phyloP scores from a whole-genome alignment of 83 land plant species.

The Diphasiastrum complanatum region DNA sequence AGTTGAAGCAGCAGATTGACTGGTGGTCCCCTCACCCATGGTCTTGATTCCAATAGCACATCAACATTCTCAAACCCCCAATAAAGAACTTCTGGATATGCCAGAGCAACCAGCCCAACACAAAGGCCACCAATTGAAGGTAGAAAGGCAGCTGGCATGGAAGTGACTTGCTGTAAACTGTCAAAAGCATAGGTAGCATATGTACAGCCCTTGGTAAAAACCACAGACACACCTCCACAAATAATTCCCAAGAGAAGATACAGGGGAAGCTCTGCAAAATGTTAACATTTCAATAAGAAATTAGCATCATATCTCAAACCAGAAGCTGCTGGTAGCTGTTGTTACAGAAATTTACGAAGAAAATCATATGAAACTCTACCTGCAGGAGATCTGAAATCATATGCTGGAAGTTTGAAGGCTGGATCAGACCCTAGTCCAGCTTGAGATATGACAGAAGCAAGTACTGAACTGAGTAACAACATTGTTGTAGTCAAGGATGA shows the following conservation, averaged over 20 bases:
- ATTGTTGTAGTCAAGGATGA: conserved; percentile 76
- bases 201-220: conserved; percentile 58
- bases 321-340: too few species aligned
- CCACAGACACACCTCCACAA: conserved; percentile 75
- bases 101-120: conserved; percentile 78
- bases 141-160: conserved; percentile 47
- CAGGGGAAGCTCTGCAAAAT: conserved; percentile 84
- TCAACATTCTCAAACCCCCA: conserved; percentile 99
- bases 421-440: conserved; percentile 95
- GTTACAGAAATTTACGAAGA: too few species aligned
- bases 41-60: conserved; percentile 70
- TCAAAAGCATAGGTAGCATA: conserved; percentile 45
- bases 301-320: too few species aligned
- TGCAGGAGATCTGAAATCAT: conserved; percentile 95
- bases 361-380: conserved; percentile 42
- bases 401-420: conserved; percentile 84
- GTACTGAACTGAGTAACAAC: conserved; percentile 92
- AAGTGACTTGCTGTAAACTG: conserved; percentile 29
- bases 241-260: conserved; percentile 80
- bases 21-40: conserved; percentile 58
- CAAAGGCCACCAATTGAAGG: conserved; percentile 76
- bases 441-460: conserved; percentile 84
- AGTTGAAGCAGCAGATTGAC: conserved; percentile 67
- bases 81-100: conserved; percentile 90
- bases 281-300: too few species aligned